These are phyloP conservation scores for Castanea sativa DNA, from an alignment of 306 rosid species.

Conservation along the genomic window DNA sequence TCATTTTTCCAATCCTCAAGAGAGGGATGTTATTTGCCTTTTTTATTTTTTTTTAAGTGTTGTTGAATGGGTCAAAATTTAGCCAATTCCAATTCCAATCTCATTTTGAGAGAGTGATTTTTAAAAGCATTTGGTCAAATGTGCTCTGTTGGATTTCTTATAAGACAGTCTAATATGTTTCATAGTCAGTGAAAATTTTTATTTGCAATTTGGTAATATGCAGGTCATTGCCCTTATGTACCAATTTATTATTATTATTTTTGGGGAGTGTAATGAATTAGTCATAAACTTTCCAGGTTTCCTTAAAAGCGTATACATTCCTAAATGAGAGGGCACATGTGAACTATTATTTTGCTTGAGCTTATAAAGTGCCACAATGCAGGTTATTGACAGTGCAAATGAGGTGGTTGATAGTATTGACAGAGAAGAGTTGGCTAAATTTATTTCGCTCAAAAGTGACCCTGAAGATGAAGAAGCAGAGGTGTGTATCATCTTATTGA, in stretches of 20 bases:
- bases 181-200: neutral
- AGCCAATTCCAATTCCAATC: neutral
- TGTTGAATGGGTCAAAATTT: neutral
- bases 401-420: conserved; percentile 75
- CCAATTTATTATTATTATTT: neutral
- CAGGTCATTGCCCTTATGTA: neutral
- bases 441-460: conserved; percentile 64
- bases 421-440: conserved; percentile 74
- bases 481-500: conserved; percentile 34
- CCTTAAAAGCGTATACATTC: neutral
- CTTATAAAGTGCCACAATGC: conserved; percentile 21
- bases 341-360: neutral
- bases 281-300: neutral
- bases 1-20: too few species aligned
- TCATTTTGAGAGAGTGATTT: neutral
- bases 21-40: too few species aligned
- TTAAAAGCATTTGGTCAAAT: neutral
- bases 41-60: too few species aligned
- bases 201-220: neutral
- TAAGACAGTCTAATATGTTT: neutral
- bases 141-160: neutral
- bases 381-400: conserved; percentile 84
- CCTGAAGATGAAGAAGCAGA: conserved; percentile 91
- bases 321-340: neutral
- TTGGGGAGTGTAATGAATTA: neutral